Evolutionary conservation across 352 stramenopile genomes (phyloP), one percentile per base, ranked within the genome.

Genomic region (Pythium guiyangense): DNA sequence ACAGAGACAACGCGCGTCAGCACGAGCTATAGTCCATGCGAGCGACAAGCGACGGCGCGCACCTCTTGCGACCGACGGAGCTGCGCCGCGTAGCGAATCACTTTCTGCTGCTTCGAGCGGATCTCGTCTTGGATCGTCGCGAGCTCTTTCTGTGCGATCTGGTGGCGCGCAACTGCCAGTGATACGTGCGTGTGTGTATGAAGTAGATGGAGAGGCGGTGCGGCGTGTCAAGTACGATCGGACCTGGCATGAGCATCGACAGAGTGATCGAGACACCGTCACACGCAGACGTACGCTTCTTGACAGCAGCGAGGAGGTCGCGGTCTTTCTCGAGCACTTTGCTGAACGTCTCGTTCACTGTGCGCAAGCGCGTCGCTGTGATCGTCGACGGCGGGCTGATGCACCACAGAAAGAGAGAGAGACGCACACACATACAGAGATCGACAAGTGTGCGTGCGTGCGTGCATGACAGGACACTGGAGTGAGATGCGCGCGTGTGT

Each of bases 281-380:
- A 2, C 2, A 1, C 3, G 3, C 29, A 31, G 11, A 75, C 81
- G 48, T 69, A 92, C 84, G 63, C 50, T 89, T 88, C 68, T 94
- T 92, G 47, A 92, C 74, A 18, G 78, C 70, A 4, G 74, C 45
- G 11, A 92, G 62, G 26, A 94, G 55, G n/a, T 80, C 70, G 1
- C 81, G 73, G 54, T 94, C 84, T 54, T 90, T 92, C 48, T 88
- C 78, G 51, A 94, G 64, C 47, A 85, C 79, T 52, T 86, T 85
- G 42, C 68, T 51, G 54, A 94, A 90, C 51, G 74, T 88, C 54
- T 89, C 80, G 56, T 89, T 86, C 48, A 90, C 83, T 8, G 77
- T 89, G 40, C 79, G 79, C 54, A 93, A 60, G 31, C 81, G 79
- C 57, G 77, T 81, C 48, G 76, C 64, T 2, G 80, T 90, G 62